Conservation (phyloP, 257 asterid species). For the Solanum sejunctum region DNA sequence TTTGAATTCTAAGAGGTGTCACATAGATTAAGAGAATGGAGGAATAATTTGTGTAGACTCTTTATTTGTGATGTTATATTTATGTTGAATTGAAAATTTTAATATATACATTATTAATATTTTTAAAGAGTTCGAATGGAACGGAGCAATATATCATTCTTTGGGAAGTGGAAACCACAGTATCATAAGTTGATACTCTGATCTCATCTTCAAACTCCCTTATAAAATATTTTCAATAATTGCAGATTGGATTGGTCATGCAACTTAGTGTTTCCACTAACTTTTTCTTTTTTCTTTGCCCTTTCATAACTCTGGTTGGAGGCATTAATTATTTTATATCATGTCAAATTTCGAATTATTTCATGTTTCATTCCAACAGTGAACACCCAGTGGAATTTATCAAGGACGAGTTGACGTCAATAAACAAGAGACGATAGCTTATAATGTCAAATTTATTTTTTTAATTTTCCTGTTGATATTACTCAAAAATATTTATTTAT, state of each 20-base stretch:
- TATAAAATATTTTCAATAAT: neutral
- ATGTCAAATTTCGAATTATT: neutral
- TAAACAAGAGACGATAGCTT: neutral
- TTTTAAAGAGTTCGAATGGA: too few species aligned
- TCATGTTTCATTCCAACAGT: neutral
- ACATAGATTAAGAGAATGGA: too few species aligned
- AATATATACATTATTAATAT: too few species aligned
- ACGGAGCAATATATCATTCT: neutral
- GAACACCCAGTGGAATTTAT: neutral
- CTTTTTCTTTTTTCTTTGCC: neutral
- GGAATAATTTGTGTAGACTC: too few species aligned
- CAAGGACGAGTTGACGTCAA: too few species aligned
- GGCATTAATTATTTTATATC: neutral
- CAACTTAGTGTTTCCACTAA: neutral
- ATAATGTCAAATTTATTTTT: too few species aligned
- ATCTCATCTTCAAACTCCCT: slow-evolving; percentile 4
- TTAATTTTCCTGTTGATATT: neutral
- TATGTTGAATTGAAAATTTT: too few species aligned
- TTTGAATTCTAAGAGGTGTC: too few species aligned
- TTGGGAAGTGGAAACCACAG: neutral
- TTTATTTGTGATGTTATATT: too few species aligned
- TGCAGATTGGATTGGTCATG: neutral
- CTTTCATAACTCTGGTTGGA: neutral
- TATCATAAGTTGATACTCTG: slow-evolving; percentile 1
- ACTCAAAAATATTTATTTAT: neutral